Evolutionary conservation across 2,329 filamentous ascomycete genomes (phyloP).

Genomic region (Acarospora socialis): DNA sequence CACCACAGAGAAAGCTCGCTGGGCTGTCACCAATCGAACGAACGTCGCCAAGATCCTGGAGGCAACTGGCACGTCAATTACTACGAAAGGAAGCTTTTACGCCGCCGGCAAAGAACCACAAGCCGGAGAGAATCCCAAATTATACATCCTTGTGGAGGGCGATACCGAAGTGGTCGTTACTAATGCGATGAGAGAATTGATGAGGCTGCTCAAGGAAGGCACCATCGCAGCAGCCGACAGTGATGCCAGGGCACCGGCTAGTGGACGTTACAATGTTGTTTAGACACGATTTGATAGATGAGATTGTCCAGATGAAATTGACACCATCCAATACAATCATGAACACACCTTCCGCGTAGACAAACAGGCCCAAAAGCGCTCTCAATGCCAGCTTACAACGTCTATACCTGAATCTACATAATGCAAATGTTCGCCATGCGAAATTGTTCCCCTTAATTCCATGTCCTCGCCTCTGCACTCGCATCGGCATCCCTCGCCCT

Average conservation of each 20-base stretch:
- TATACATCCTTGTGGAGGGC: conserved; percentile 95
- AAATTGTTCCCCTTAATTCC: conserved; percentile 31
- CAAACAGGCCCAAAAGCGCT: background rate
- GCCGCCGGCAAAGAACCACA: conserved; percentile 64
- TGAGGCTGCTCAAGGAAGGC: conserved; percentile 74
- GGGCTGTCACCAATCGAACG: conserved; percentile 95
- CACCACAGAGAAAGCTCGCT: conserved; percentile 67
- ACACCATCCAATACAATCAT: too few relatives aligned
- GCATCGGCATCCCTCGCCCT: conserved; percentile 54
- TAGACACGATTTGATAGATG: too few relatives aligned
- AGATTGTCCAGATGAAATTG: too few relatives aligned
- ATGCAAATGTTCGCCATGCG: background rate
- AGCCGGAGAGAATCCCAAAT: conserved; percentile 66
- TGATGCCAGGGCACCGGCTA: conserved; percentile 63
- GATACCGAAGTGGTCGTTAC: conserved; percentile 89
- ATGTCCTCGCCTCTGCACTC: conserved; percentile 40
- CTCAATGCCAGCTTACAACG: background rate
- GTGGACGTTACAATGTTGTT: conserved; percentile 75
- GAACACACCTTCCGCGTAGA: too few relatives aligned
- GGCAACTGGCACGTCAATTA: conserved; percentile 87
- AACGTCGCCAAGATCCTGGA: conserved; percentile 98
- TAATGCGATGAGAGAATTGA: conserved; percentile 79
- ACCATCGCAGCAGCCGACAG: conserved; percentile 79
- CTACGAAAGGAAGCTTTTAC: conserved; percentile 91
- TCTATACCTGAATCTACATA: background rate